These are phyloP conservation scores for Beauveria scarabaeidicola DNA, from an alignment of 2,329 filamentous ascomycete species.

Conservation along the genomic window DNA sequence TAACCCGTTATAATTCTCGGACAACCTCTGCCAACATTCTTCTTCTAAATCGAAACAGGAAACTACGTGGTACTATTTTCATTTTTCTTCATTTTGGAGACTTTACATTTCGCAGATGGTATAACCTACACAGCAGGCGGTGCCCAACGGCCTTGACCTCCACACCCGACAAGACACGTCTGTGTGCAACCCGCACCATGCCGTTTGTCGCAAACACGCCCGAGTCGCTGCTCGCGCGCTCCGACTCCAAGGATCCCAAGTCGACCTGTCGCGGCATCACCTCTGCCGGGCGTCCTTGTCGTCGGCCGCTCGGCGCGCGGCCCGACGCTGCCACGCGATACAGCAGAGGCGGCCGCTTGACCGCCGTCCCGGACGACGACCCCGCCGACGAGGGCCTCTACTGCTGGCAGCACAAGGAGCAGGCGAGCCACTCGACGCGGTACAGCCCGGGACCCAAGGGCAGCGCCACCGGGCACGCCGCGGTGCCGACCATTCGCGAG, in stretches of 20 bases:
- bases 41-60: too few relatives aligned
- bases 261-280: conserved; percentile 88
- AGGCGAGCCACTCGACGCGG: conserved; percentile 48
- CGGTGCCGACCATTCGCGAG: conserved; percentile 46
- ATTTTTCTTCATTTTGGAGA: neutral
- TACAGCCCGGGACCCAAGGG: conserved; percentile 37
- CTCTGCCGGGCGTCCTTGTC: conserved; percentile 71
- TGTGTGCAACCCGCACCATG: conserved; percentile 19
- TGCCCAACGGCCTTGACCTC: neutral
- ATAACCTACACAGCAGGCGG: neutral
- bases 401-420: conserved; percentile 94
- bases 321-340: conserved; percentile 16
- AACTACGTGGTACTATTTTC: neutral
- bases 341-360: neutral
- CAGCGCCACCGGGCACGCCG: conserved; percentile 13
- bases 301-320: conserved; percentile 49
- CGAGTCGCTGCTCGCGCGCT: conserved; percentile 67
- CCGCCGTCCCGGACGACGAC: conserved; percentile 26
- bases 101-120: neutral
- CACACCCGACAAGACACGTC: neutral
- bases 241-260: conserved; percentile 75
- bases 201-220: conserved; percentile 53
- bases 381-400: conserved; percentile 57
- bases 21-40: too few relatives aligned
- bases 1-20: too few relatives aligned